Percentiles rank a stretch among this genome's conserved stretches.
Conservation (phyloP, 495 filamentous ascomycete genomes). For the Hypomontagnella submonticulosa region DNA sequence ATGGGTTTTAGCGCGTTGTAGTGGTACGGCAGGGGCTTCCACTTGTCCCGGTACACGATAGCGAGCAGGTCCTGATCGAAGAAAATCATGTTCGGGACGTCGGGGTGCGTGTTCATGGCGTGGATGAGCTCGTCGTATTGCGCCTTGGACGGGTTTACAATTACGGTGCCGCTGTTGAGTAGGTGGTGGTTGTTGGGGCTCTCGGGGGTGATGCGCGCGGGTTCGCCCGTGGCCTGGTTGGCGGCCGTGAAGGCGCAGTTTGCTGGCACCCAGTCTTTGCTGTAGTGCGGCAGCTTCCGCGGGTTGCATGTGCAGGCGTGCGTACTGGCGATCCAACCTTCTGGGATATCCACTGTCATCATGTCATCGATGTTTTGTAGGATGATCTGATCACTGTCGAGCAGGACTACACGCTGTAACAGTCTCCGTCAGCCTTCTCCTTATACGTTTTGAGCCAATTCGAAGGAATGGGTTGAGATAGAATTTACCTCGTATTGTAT, state of each 20-base stretch:
- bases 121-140: slow-evolving; percentile 50
- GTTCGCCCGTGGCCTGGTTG: slow-evolving; percentile 50
- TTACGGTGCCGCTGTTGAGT: slow-evolving; percentile 55
- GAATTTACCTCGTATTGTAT: slow-evolving; percentile 53
- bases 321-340: slow-evolving; percentile 49
- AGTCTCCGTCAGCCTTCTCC: neutral
- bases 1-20: slow-evolving; percentile 56
- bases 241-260: slow-evolving; percentile 56
- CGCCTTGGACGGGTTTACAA: slow-evolving; percentile 47
- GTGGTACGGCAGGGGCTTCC: slow-evolving; percentile 53
- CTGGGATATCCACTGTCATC: slow-evolving; percentile 52
- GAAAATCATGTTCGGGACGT: slow-evolving; percentile 55
- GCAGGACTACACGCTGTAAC: slow-evolving; percentile 53
- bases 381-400: slow-evolving; percentile 54
- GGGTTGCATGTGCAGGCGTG: slow-evolving; percentile 56
- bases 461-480: neutral
- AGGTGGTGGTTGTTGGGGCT: slow-evolving; percentile 53
- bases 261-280: slow-evolving; percentile 51
- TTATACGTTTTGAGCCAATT: too few species aligned
- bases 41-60: slow-evolving; percentile 51
- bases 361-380: slow-evolving; percentile 56
- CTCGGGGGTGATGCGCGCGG: slow-evolving; percentile 47
- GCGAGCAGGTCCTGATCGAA: slow-evolving; percentile 55
- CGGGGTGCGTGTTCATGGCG: slow-evolving; percentile 56
- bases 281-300: slow-evolving; percentile 52